A percentile compares a stretch with the other conserved stretches of the same genome.
These are phyloP conservation scores for Neurospora sp. DNA, from an alignment of 495 filamentous ascomycete genomes.

Conservation along the genomic window DNA sequence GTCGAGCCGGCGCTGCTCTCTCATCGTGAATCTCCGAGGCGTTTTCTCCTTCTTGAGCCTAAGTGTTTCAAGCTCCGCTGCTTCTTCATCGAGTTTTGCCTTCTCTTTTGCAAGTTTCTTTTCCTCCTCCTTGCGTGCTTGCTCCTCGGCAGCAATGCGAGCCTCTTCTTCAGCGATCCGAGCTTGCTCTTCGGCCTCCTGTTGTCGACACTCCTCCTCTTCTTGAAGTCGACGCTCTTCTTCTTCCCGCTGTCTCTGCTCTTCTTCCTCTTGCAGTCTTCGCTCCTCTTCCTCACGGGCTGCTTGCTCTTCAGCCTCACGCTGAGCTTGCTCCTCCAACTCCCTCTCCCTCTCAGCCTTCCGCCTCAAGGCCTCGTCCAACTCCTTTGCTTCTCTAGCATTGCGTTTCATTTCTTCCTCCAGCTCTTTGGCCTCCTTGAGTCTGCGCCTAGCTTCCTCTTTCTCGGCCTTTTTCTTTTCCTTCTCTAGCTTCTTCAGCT, in stretches of 20 bases:
- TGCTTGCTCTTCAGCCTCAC: slow-evolving; percentile 23
- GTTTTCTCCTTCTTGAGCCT: slow-evolving; percentile 15
- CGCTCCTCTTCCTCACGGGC: slow-evolving; percentile 24
- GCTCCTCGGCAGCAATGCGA: slow-evolving; percentile 5
- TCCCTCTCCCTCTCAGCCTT: slow-evolving; percentile 23
- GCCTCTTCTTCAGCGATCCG: slow-evolving; percentile 4
- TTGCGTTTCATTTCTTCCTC: slow-evolving; percentile 15
- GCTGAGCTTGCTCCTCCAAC: slow-evolving; percentile 17
- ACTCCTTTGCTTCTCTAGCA: slow-evolving; percentile 26
- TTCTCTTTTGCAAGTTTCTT: slow-evolving; percentile 1
- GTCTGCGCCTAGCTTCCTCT: slow-evolving; percentile 26
- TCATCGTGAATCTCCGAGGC: slow-evolving; percentile 3
- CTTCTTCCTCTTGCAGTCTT: slow-evolving; percentile 25
- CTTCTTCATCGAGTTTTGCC: slow-evolving; percentile 19
- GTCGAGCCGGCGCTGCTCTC: slow-evolving; percentile 1
- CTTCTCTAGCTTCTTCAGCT: slow-evolving; percentile 21
- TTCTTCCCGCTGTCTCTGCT: slow-evolving; percentile 16
- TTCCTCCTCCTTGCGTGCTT: slow-evolving; percentile 6
- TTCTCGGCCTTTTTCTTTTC: slow-evolving; percentile 28
- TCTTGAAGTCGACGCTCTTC: background rate
- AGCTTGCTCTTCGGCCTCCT: background rate
- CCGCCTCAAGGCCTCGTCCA: slow-evolving; percentile 9
- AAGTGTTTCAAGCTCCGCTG: slow-evolving; percentile 19
- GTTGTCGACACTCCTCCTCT: slow-evolving; percentile 1
- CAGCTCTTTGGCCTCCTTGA: slow-evolving; percentile 22